A percentile compares a stretch with the other conserved stretches of the same genome.
Conservation (phyloP, 2,329 filamentous ascomycete genomes). For the Gnomoniopsis sp. region DNA sequence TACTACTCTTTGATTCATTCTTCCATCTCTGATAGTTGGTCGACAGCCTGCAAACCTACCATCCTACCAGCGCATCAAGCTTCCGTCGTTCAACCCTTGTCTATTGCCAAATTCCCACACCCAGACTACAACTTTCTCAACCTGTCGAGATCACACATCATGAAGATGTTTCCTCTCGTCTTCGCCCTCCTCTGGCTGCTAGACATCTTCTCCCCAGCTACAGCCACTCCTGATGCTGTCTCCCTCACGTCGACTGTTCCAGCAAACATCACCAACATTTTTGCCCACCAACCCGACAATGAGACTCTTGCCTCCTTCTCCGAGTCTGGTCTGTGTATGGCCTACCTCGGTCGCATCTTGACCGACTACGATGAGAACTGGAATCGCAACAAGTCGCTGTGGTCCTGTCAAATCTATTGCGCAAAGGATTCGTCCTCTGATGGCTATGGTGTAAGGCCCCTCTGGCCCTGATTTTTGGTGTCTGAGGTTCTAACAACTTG, state of each 20-base stretch:
- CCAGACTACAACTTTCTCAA: no score
- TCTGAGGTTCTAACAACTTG: not conserved
- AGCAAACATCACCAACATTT: not conserved
- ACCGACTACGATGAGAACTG: conserved; percentile 40
- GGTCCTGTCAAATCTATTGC: conserved; percentile 28
- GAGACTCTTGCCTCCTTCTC: not conserved
- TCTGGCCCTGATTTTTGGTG: not conserved
- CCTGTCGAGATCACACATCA: no score
- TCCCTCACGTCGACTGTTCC: not conserved
- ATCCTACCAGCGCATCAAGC: no score
- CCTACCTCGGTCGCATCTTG: not conserved
- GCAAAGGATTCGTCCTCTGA: not conserved
- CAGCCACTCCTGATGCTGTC: not conserved
- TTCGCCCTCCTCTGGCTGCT: not conserved
- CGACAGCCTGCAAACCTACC: no score
- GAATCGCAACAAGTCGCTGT: conserved; percentile 40
- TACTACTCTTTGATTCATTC: no score
- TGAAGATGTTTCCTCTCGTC: not conserved
- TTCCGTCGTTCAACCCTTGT: no score
- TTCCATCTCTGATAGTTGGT: no score
- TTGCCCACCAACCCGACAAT: not conserved
- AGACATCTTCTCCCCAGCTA: not conserved
- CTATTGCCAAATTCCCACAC: no score
- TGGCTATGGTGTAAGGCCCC: not conserved
- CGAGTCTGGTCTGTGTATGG: not conserved